Conservation (phyloP, 768 basidiomycete species). For the Pholiota molesta region DNA sequence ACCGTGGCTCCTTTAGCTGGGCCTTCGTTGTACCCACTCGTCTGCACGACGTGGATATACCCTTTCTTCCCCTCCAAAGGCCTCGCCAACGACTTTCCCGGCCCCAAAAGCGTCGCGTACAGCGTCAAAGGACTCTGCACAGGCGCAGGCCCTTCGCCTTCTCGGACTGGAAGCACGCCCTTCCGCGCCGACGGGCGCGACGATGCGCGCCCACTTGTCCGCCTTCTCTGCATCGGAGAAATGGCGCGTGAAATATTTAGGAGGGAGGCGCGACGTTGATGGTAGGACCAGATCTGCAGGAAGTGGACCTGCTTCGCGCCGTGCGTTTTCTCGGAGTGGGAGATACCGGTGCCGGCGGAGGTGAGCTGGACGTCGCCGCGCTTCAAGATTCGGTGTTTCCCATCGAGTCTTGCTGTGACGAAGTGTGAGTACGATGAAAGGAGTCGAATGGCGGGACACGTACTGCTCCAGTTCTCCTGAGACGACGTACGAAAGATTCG, state of each 20-base stretch:
- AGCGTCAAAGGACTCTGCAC: constrained; percentile 70
- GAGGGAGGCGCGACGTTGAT: constrained; percentile 49
- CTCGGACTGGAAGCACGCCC: constrained; percentile 63
- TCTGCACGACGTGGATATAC: constrained; percentile 88
- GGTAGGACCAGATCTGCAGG: constrained; percentile 59
- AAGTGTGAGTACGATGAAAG: constrained; percentile 1
- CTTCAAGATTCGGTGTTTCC: constrained; percentile 87
- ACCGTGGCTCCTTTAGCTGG: constrained; percentile 60
- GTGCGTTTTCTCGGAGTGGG: constrained; percentile 66
- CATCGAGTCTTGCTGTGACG: constrained; percentile 79
- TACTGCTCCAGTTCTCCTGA: constrained; percentile 82
- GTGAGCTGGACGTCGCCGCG: constrained; percentile 92
- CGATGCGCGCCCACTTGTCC: constrained; percentile 70
- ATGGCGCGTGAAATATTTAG: constrained; percentile 87
- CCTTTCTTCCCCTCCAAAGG: constrained; percentile 59
- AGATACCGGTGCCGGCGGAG: constrained; percentile 89
- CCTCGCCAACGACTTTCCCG: constrained; percentile 55
- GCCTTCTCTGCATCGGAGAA: constrained; percentile 84
- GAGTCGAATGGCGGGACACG: constrained; percentile 24
- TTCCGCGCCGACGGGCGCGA: constrained; percentile 69
- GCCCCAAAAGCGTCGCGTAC: constrained; percentile 75
- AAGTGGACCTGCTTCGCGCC: constrained; percentile 49
- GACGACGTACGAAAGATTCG: constrained; percentile 93
- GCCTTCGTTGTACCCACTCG: constrained; percentile 73
- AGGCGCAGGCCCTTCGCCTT: constrained; percentile 80